Evolutionary conservation across 495 filamentous ascomycete species (phyloP), one percentile per base, ranked within the genome.

Genomic region (Aspergillus taichungensis): DNA sequence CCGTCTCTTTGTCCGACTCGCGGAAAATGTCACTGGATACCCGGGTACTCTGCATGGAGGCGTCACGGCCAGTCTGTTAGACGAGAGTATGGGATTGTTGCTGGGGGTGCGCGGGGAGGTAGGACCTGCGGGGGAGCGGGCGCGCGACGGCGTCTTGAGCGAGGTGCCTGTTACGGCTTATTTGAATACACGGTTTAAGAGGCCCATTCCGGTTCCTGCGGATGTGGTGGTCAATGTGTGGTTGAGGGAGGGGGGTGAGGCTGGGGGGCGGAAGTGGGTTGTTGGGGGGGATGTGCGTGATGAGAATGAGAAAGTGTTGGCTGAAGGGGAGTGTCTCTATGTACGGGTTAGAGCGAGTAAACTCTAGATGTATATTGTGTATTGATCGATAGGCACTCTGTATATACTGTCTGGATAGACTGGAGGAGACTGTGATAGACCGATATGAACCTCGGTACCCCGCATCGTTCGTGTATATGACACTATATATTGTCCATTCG

Each of bases 11-110:
- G 42, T 38, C 40, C 46, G 43, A 14, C 42, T 51, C 12, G 49
- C 43, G 33, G 12, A 43, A 8, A 71, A 68, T 29, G 43, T 86
- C 43, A 78, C 80, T 52, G 81, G 81, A 2, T 73, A 73, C 47
- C 62, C 73, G n/a, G 60, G 68, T 11, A 66, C 78, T 14, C 64
- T 70, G 28, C 81, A 85, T 56, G 82, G 81, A 12, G 82, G 49
- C 12, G 37, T 46, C 31, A 40, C 42, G 1, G 43, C 69, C n/a
- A 71, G 75, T 1, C 59, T 87, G 18, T 51, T 85, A 28, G 79
- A 83, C 47, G 75, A 80, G 49, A 59, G 61, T 5, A 71, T 74
- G 52, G 78, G 79, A 0, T 63, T 75, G 9, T 46, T 80, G 9
- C 51, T 68, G 44, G 56, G 55, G 14, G 18, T 24, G 18, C 18